Evolutionary conservation across 805 yeast genomes (phyloP).

Genomic region (Yueomyces sinensis): DNA sequence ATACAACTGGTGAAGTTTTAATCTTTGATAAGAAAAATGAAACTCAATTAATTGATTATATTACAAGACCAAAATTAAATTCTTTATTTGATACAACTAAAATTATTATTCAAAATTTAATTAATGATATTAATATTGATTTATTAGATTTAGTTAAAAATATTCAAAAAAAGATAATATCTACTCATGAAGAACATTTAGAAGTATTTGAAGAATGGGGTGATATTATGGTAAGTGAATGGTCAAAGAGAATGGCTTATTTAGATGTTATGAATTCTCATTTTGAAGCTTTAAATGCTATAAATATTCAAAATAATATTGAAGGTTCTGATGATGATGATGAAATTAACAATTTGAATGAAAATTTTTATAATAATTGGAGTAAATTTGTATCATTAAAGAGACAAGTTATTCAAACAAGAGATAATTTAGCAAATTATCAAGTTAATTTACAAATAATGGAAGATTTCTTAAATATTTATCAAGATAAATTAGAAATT

Average conservation of each 20-base stretch:
- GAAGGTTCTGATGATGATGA: not conserved
- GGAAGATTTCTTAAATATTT: constrained; percentile 22
- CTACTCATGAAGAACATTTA: constrained; percentile 33
- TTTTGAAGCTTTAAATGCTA: constrained; percentile 2
- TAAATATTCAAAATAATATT: not conserved
- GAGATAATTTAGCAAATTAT: constrained; percentile 36
- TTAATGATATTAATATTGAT: constrained; percentile 23
- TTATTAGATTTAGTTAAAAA: constrained; percentile 20
- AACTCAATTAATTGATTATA: constrained; percentile 24
- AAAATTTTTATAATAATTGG: constrained; percentile 41
- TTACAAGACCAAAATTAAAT: constrained; percentile 34
- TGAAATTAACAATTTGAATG: constrained; percentile 8
- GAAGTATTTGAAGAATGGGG: constrained; percentile 67
- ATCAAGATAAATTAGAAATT: constrained; percentile 31
- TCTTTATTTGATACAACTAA: constrained; percentile 17
- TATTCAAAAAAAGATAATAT: constrained; percentile 26
- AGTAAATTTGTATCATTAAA: constrained; percentile 45
- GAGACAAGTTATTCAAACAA: constrained; percentile 36
- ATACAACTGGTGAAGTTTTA: constrained; percentile 22
- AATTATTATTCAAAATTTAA: constrained; percentile 5
- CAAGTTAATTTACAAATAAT: not conserved
- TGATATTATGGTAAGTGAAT: constrained; percentile 51
- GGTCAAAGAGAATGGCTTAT: constrained; percentile 43
- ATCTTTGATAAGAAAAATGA: constrained; percentile 25
- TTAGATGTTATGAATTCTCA: constrained; percentile 19